A percentile compares a stretch with the other conserved stretches of the same genome.
Conservation (phyloP, 352 stramenopile species). For the Globisporangium viniferum region DNA sequence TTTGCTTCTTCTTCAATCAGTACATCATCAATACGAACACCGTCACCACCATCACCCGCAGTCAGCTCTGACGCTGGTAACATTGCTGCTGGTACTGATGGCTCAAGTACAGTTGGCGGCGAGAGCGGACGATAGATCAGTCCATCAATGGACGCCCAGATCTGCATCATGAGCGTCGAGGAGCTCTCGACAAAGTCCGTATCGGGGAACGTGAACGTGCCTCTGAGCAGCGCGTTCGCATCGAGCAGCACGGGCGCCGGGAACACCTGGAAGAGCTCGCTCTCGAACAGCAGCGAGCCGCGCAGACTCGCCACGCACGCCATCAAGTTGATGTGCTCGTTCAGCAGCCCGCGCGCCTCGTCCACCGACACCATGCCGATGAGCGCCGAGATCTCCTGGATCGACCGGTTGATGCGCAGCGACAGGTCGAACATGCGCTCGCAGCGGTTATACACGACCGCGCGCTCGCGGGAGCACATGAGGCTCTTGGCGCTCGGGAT, state of each 20-base stretch:
- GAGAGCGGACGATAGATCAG: constrained; percentile 77
- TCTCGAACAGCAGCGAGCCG: constrained; percentile 82
- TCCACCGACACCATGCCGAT: constrained; percentile 81
- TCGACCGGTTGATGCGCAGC: constrained; percentile 83
- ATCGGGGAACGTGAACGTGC: constrained; percentile 49
- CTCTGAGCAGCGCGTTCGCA: constrained; percentile 67
- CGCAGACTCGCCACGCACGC: constrained; percentile 69
- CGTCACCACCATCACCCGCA: background rate
- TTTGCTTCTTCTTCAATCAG: background rate
- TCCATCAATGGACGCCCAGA: constrained; percentile 79
- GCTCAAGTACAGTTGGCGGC: constrained; percentile 57
- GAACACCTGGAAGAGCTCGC: constrained; percentile 83
- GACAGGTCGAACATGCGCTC: constrained; percentile 87
- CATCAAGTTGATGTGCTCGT: constrained; percentile 85
- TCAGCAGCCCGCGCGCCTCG: constrained; percentile 70
- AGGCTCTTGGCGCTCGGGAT: constrained; percentile 49
- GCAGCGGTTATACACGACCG: constrained; percentile 79
- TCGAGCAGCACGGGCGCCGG: constrained; percentile 76
- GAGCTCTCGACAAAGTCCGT: constrained; percentile 57
- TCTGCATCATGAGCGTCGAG: constrained; percentile 84
- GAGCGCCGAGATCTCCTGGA: constrained; percentile 84
- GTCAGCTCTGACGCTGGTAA: constrained; percentile 4
- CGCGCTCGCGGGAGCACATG: constrained; percentile 77
- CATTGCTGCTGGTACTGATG: constrained; percentile 8
- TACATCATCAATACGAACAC: background rate